These are phyloP conservation scores for Keqinozyma sinolaborantium DNA, from an alignment of 1,139 yeast genomes.

Conservation along the genomic window DNA sequence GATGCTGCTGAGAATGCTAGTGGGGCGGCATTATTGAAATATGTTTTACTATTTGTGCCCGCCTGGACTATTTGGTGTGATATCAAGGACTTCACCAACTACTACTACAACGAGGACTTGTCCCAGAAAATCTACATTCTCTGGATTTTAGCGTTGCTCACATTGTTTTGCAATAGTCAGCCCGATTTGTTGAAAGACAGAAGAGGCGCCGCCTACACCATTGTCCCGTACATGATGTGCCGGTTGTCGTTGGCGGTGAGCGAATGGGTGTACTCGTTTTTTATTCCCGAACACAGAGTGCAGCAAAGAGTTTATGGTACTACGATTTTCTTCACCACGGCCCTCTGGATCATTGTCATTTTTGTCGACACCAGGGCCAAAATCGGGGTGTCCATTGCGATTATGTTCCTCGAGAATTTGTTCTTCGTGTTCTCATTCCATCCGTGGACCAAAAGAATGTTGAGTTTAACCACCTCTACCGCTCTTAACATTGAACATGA, in stretches of 20 bases:
- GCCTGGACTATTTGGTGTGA: conserved; percentile 66
- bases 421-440: conserved; percentile 34
- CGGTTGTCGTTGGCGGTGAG: conserved; percentile 35
- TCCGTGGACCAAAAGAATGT: conserved; percentile 41
- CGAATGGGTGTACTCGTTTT: conserved; percentile 44
- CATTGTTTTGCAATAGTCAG: conserved; percentile 53
- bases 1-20: conserved; percentile 50
- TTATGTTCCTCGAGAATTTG: conserved; percentile 41
- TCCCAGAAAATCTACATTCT: conserved; percentile 51
- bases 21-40: conserved; percentile 46
- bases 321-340: conserved; percentile 26
- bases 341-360: conserved; percentile 46
- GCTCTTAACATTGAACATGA: conserved; percentile 68
- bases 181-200: conserved; percentile 28
- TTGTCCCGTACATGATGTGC: conserved; percentile 48
- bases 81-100: conserved; percentile 61
- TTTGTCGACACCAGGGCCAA: conserved; percentile 44
- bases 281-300: conserved; percentile 49
- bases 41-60: conserved; percentile 51
- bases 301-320: conserved; percentile 46
- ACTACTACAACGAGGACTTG: conserved; percentile 61
- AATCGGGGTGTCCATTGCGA: conserved; percentile 42
- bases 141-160: conserved; percentile 52
- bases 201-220: conserved; percentile 37
- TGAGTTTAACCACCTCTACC: conserved; percentile 47